These are phyloP conservation scores for Kwoniella shivajii DNA, from an alignment of 1,284 basidiomycete species.

Conservation along the genomic window DNA sequence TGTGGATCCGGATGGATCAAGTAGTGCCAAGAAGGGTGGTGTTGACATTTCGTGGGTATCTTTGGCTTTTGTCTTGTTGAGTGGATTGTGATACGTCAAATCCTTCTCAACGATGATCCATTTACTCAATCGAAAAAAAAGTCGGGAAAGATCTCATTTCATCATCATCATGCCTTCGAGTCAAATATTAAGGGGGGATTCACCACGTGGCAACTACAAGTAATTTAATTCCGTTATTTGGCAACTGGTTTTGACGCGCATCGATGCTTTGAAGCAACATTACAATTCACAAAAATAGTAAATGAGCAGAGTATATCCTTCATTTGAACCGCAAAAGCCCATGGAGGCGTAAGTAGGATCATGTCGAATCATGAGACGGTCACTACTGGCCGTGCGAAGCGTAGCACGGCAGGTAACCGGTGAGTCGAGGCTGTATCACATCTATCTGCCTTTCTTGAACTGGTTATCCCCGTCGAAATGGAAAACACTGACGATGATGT, in stretches of 20 bases:
- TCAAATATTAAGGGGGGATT: neutral
- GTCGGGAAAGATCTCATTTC: neutral
- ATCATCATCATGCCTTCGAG: neutral
- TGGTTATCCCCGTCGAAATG: too few species aligned
- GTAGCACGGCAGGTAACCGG: constrained; percentile 52
- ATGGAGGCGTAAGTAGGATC: neutral
- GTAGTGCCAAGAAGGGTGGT: constrained; percentile 54
- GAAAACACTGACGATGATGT: neutral
- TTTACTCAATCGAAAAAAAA: too few species aligned
- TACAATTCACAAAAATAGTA: neutral
- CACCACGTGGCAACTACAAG: neutral
- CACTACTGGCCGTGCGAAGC: constrained; percentile 42
- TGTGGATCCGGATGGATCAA: constrained; percentile 50
- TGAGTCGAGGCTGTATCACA: constrained; percentile 11
- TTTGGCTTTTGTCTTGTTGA: neutral
- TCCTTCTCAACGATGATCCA: too few species aligned
- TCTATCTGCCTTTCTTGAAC: neutral
- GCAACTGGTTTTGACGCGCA: too few species aligned
- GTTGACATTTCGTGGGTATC: constrained; percentile 37
- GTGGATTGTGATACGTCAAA: too few species aligned
- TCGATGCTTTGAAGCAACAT: too few species aligned
- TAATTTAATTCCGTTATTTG: too few species aligned
- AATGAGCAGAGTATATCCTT: too few species aligned
- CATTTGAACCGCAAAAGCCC: neutral
- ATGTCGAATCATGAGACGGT: constrained; percentile 36